These are phyloP conservation scores for Neurospora sp. DNA, from an alignment of 495 filamentous ascomycete genomes.

Conservation along the genomic window DNA sequence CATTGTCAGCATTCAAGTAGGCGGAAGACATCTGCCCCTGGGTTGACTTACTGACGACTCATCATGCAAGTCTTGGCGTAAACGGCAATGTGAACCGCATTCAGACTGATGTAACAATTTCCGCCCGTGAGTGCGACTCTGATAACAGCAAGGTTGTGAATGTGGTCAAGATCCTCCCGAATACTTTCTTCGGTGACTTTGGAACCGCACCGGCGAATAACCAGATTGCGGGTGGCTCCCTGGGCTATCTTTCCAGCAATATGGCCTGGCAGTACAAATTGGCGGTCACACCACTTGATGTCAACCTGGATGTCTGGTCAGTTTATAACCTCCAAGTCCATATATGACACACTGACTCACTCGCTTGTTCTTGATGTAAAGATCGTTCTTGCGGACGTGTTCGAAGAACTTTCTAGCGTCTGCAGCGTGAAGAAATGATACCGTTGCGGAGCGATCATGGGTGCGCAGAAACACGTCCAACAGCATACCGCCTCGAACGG, in stretches of 20 bases:
- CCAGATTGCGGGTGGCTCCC: constrained; percentile 72
- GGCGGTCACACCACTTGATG: constrained; percentile 61
- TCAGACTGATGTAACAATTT: constrained; percentile 59
- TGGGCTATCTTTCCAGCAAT: constrained; percentile 54
- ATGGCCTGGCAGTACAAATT: constrained; percentile 58
- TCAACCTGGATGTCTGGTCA: constrained; percentile 43
- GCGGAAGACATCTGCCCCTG: not conserved
- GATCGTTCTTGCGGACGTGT: constrained; percentile 52
- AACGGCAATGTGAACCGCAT: constrained; percentile 67
- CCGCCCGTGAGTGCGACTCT: constrained; percentile 47
- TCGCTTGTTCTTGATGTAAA: constrained; percentile 60
- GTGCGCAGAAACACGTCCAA: constrained; percentile 57
- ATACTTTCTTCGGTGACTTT: constrained; percentile 55
- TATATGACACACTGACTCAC: constrained; percentile 34
- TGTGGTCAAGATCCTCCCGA: constrained; percentile 70
- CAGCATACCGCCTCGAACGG: constrained; percentile 58
- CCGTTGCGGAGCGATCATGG: constrained; percentile 51
- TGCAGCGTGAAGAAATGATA: constrained; percentile 61
- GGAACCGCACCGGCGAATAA: constrained; percentile 48
- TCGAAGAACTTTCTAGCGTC: constrained; percentile 55
- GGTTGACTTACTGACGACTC: constrained; percentile 43
- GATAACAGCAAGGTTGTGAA: constrained; percentile 67
- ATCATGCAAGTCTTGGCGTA: constrained; percentile 72
- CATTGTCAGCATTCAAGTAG: constrained; percentile 3
- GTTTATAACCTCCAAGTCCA: not conserved